These are phyloP conservation scores for Wickerhamomyces chaumierensis DNA, from an alignment of 805 yeast genomes.

Conservation along the genomic window DNA sequence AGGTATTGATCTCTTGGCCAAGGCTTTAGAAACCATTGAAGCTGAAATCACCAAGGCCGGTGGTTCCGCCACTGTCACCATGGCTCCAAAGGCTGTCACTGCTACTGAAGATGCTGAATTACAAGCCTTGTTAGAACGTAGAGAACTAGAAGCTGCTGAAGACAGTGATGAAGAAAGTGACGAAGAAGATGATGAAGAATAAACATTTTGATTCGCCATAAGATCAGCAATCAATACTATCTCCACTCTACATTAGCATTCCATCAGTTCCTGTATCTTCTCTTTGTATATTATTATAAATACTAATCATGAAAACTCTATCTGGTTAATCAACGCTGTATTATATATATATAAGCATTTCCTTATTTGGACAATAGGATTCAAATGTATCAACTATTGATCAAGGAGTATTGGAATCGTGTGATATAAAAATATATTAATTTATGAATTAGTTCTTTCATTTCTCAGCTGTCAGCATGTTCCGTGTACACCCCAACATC, in stretches of 20 bases:
- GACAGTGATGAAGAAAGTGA: conserved; percentile 69
- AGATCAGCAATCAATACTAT: too few species aligned
- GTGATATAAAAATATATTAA: too few species aligned
- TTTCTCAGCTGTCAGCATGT: too few species aligned
- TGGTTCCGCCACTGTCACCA: conserved; percentile 84
- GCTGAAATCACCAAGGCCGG: conserved; percentile 61
- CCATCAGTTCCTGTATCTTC: background rate
- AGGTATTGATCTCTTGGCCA: conserved; percentile 70
- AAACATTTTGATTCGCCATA: conserved; percentile 1
- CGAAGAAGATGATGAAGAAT: conserved; percentile 34
- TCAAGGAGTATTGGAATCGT: too few species aligned
- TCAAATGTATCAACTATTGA: too few species aligned
- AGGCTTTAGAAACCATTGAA: conserved; percentile 70
- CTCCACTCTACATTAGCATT: background rate
- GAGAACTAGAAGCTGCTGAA: conserved; percentile 76
- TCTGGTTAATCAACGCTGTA: too few species aligned
- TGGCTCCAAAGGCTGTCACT: conserved; percentile 98
- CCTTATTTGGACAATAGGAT: too few species aligned
- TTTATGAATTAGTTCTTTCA: too few species aligned
- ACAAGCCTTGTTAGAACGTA: conserved; percentile 88
- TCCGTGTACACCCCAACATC: too few species aligned
- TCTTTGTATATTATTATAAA: background rate
- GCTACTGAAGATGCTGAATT: conserved; percentile 97
- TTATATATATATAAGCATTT: too few species aligned
- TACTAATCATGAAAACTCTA: too few species aligned